Evolutionary conservation across 345 rosid species (phyloP), one percentile per base, ranked within the genome.

Genomic region (Sonneratia alba): DNA sequence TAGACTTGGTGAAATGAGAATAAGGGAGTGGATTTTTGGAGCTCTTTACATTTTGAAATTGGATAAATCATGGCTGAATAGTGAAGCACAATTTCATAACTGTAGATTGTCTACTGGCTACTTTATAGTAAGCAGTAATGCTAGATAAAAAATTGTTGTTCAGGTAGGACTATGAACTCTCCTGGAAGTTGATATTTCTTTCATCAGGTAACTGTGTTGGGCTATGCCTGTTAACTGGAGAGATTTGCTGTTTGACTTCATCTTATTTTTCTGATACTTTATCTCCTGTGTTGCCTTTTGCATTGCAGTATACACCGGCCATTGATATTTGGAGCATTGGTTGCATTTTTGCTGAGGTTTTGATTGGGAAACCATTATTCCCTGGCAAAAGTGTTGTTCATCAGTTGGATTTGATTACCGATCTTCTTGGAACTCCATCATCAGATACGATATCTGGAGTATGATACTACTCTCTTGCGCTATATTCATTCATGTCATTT

Each of bases 111-210:
- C 72, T 75, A 84, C 71, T 47, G 71, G 80, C 80, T 87, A 81
- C 73, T 83, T 86, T 81, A 63, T 76, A 81, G 83, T 78, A 78
- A 84, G 86, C 81, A 80, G 89, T 90, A 83, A 90, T 88, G 77
- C 88, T 90, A 87, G 96, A 94, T 90, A 85, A 87, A 90, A 87
- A 84, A 83, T 90, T 92, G 87, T 90, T 90, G 92, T 95, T 95
- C 94, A 94, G 98, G 98, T 94, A 91, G 95, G 96, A 87, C 88
- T 89, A 81, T 91, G 96, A 93, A 84, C 93, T 89, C 93, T 89
- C 96, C 89, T 86, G 90, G 45, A 42, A 42, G 45, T 42, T 42
- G 45, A 42, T 4, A 42, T 42, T 4, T 42, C 45, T 42, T 42
- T 89, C 77, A 84, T 85, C 96, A 89, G 95, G 96, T 91, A 93